Evolutionary conservation across 2,329 filamentous ascomycete species (phyloP).

Genomic region (Furcasterigmium furcatum): DNA sequence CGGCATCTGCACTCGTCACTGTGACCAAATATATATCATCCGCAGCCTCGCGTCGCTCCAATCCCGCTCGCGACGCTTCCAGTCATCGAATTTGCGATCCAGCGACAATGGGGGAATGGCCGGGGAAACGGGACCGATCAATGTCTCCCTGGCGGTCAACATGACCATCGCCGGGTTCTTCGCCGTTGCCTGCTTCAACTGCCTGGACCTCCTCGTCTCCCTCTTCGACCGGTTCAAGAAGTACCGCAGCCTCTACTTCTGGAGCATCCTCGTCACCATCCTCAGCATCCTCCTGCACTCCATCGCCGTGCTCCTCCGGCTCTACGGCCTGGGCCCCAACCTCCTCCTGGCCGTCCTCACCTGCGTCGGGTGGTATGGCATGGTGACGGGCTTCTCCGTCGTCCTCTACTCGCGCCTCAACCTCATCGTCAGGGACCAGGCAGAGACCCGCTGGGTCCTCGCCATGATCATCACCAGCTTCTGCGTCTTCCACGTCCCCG

Average conservation of each 20-base stretch:
- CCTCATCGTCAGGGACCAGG: slow-evolving; percentile 39
- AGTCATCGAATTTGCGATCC: too few species aligned
- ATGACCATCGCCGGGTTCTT: slow-evolving; percentile 15
- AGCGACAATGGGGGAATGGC: too few species aligned
- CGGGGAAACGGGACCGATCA: background rate
- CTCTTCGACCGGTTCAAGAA: slow-evolving; percentile 19
- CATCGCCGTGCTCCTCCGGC: slow-evolving; percentile 48
- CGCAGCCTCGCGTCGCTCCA: too few species aligned
- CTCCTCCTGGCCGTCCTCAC: slow-evolving; percentile 1
- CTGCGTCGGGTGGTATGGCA: slow-evolving; percentile 47
- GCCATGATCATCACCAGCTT: slow-evolving; percentile 50
- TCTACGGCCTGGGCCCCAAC: slow-evolving; percentile 1
- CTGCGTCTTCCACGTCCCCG: slow-evolving; percentile 43
- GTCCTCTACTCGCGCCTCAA: slow-evolving; percentile 45
- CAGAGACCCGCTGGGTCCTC: slow-evolving; percentile 24
- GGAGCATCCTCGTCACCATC: slow-evolving; percentile 21
- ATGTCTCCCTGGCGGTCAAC: background rate
- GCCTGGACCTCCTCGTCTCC: slow-evolving; percentile 18
- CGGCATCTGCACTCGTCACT: too few species aligned
- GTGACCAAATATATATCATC: too few species aligned
- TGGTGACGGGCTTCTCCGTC: slow-evolving; percentile 47
- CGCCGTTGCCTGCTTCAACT: slow-evolving; percentile 17
- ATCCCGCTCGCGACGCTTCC: too few species aligned
- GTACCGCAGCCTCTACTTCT: slow-evolving; percentile 22
- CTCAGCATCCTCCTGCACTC: slow-evolving; percentile 48